These are phyloP conservation scores for Tympanopsis confertula DNA, from an alignment of 2,329 filamentous ascomycete species.

Conservation along the genomic window DNA sequence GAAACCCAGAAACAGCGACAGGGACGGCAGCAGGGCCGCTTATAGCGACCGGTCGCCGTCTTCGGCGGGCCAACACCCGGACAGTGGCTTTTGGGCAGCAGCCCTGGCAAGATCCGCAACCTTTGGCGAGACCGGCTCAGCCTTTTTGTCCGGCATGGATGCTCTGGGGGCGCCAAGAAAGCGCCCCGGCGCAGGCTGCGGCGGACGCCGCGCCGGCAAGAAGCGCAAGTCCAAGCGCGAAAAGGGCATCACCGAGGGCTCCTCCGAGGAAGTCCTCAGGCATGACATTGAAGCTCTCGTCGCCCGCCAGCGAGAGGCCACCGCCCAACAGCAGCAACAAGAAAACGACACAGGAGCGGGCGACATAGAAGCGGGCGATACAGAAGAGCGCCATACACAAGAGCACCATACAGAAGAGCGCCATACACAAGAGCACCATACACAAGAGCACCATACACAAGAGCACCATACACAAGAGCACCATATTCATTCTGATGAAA, in stretches of 20 bases:
- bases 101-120: too few relatives aligned
- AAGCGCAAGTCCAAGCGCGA: constrained; percentile 43
- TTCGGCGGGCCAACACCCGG: too few relatives aligned
- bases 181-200: constrained; percentile 3
- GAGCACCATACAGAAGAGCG: constrained; percentile 2
- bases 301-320: constrained; percentile 15
- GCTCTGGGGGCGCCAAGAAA: too few relatives aligned
- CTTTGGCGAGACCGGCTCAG: too few relatives aligned
- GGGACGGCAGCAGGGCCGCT: too few relatives aligned
- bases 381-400: constrained; percentile 7
- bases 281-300: constrained; percentile 48
- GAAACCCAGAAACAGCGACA: too few relatives aligned
- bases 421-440: not conserved
- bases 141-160: too few relatives aligned
- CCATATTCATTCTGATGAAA: not conserved
- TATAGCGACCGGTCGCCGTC: too few relatives aligned
- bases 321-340: constrained; percentile 12
- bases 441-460: not conserved
- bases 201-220: constrained; percentile 22
- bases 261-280: constrained; percentile 54
- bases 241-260: constrained; percentile 42
- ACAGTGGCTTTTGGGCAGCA: too few relatives aligned
- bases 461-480: not conserved
- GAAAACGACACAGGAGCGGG: constrained; percentile 13
- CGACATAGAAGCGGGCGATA: constrained; percentile 11